phyloP scores from a whole-genome alignment of 495 filamentous ascomycete species.

The Aspergillus hancockii region DNA sequence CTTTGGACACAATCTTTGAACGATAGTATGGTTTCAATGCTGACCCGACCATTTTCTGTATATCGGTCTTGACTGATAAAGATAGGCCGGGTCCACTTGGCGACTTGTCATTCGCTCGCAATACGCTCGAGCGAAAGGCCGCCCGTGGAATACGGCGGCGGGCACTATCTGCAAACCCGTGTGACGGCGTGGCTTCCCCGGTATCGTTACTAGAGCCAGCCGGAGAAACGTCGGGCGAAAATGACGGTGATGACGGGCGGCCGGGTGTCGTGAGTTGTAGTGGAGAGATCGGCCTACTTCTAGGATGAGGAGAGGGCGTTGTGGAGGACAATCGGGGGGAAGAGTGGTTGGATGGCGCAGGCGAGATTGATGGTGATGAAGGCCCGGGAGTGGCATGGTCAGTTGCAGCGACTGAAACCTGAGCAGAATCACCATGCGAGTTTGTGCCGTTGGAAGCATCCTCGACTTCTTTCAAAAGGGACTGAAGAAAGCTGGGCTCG shows the following conservation, averaged over 20 bases:
- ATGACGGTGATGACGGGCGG: conserved; percentile 61
- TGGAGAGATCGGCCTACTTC: conserved; percentile 65
- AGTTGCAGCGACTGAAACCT: conserved; percentile 42
- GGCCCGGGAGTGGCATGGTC: conserved; percentile 53
- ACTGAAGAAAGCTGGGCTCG: conserved; percentile 72
- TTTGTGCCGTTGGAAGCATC: conserved; percentile 57
- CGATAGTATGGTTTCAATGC: conserved; percentile 77
- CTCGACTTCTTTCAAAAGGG: conserved; percentile 84
- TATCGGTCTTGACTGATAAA: conserved; percentile 72
- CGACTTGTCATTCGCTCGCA: conserved; percentile 56
- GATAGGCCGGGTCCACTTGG: conserved; percentile 60
- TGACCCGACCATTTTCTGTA: conserved; percentile 76
- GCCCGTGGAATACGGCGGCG: conserved; percentile 39
- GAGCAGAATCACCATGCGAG: conserved; percentile 47
- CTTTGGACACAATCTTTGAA: conserved; percentile 65
- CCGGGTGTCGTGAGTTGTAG: conserved; percentile 64
- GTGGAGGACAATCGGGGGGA: conserved; percentile 69
- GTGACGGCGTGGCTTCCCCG: conserved; percentile 18
- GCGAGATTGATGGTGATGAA: conserved; percentile 75
- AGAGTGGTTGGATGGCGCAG: conserved; percentile 63
- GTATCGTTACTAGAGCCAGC: conserved; percentile 26
- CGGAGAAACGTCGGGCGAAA: conserved; percentile 51
- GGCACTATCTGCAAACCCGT: conserved; percentile 16
- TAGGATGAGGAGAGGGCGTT: conserved; percentile 70
- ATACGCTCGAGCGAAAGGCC: conserved; percentile 23